Percentiles rank a stretch among this genome's conserved stretches.
Evolutionary conservation across 2,329 filamentous ascomycete genomes (phyloP).

Genomic region (Aspergillus transmontanensis): DNA sequence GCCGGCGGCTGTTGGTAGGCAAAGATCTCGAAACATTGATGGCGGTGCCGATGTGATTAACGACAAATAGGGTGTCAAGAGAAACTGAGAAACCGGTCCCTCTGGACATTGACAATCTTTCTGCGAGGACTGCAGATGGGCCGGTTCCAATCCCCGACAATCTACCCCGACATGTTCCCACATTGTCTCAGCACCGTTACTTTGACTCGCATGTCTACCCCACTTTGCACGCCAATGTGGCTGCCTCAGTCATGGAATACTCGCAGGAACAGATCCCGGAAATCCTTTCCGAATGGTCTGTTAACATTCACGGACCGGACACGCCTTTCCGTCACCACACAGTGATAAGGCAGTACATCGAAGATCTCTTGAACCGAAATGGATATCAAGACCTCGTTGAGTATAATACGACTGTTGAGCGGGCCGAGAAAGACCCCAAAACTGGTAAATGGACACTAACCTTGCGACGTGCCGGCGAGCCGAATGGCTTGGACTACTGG

Average conservation of each 20-base stretch:
- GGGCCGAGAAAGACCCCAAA: conserved; percentile 52
- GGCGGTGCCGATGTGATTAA: not conserved
- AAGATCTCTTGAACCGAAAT: conserved; percentile 56
- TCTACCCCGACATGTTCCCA: conserved; percentile 52
- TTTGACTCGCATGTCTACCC: conserved; percentile 64
- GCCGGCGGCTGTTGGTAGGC: conserved; percentile 64
- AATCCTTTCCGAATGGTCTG: conserved; percentile 43
- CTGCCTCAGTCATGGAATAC: conserved; percentile 62
- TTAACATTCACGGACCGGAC: conserved; percentile 55
- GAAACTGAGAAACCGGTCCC: conserved; percentile 42
- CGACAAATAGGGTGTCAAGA: conserved; percentile 32
- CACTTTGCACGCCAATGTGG: conserved; percentile 67
- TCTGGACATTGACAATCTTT: conserved; percentile 51
- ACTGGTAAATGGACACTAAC: conserved; percentile 56
- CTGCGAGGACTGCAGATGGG: conserved; percentile 53
- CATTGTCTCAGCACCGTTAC: conserved; percentile 51
- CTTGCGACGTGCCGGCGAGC: conserved; percentile 45
- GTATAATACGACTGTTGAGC: conserved; percentile 63
- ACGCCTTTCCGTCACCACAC: conserved; percentile 66
- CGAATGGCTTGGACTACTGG: conserved; percentile 56
- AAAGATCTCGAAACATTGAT: not conserved
- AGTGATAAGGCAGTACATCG: conserved; percentile 59
- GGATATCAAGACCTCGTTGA: conserved; percentile 53
- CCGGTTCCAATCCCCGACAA: conserved; percentile 50
- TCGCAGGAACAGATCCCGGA: conserved; percentile 58